A percentile compares a stretch with the other conserved stretches of the same genome.
phyloP scores from a whole-genome alignment of 1,284 basidiomycete genomes.

The Ceratobasidium sp. region DNA sequence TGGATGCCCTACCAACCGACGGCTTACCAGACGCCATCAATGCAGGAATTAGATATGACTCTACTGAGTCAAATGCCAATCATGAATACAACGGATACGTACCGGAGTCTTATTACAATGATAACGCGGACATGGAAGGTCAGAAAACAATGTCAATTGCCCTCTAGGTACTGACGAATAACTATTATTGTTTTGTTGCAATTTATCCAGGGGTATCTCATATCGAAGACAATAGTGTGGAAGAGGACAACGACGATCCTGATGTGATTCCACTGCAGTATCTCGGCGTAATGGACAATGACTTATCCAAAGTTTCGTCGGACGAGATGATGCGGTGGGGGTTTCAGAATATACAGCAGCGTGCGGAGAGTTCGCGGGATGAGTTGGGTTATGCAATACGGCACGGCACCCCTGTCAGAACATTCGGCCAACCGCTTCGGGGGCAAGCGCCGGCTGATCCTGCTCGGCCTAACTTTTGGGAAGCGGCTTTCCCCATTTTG shows the following conservation, averaged over 20 bases:
- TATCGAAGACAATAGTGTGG: no score
- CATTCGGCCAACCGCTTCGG: conserved; percentile 1
- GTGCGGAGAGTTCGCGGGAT: no score
- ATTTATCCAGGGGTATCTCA: no score
- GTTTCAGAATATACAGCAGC: no score
- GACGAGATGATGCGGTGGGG: conserved; percentile 5
- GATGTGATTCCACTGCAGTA: conserved; percentile 19
- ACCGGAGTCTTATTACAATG: neutral
- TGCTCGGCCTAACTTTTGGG: conserved; percentile 49
- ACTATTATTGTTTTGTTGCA: no score
- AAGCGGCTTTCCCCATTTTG: conserved; percentile 59
- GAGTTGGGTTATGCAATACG: conserved; percentile 41
- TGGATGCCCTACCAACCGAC: conserved; percentile 41
- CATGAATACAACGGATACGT: conserved; percentile 19
- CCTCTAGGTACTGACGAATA: no score
- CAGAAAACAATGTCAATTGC: no score
- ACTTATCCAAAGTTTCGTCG: conserved; percentile 3
- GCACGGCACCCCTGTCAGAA: conserved; percentile 43
- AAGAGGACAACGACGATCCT: neutral
- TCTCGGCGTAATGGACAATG: conserved; percentile 5
- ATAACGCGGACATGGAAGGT: neutral
- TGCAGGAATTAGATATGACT: neutral
- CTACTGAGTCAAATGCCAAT: neutral
- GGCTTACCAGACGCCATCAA: conserved; percentile 43
- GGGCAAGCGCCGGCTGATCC: neutral